phyloP scores from a whole-genome alignment of 208 protist species.

The Polymyxa betae region DNA sequence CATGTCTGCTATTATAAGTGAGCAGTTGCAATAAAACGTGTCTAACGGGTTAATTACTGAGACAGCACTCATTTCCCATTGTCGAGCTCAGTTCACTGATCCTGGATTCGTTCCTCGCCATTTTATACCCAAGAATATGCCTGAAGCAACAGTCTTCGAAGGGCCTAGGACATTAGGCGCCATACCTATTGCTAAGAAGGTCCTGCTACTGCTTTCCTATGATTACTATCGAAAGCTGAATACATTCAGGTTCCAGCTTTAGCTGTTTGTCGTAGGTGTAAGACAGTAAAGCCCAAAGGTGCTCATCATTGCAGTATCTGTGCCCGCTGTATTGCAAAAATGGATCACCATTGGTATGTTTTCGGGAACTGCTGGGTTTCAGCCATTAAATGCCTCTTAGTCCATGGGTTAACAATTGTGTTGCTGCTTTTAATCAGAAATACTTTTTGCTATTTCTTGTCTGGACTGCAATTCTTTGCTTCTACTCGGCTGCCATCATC shows the following conservation, averaged over 20 bases:
- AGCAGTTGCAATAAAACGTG: background rate
- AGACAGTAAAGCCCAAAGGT: slow-evolving; percentile 28
- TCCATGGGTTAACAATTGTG: slow-evolving; percentile 50
- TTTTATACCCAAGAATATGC: background rate
- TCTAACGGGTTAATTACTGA: background rate
- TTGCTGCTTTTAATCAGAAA: slow-evolving; percentile 32
- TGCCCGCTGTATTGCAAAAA: slow-evolving; percentile 18
- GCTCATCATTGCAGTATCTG: slow-evolving; percentile 23
- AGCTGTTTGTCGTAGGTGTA: slow-evolving; percentile 17
- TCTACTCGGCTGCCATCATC: slow-evolving; percentile 13
- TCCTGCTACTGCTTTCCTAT: background rate
- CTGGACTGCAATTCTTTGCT: slow-evolving; percentile 27
- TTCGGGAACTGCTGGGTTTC: background rate
- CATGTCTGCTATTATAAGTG: background rate
- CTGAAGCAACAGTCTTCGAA: background rate
- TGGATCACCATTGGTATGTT: slow-evolving; percentile 44
- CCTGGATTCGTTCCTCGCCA: background rate
- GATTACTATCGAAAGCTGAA: background rate
- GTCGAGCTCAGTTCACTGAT: slow-evolving; percentile 24
- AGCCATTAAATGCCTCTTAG: background rate
- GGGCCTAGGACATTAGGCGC: background rate
- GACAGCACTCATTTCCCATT: slow-evolving; percentile 15
- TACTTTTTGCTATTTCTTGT: slow-evolving; percentile 23
- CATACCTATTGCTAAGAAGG: slow-evolving; percentile 23
- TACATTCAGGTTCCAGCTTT: background rate